Evolutionary conservation across 1,284 basidiomycete genomes (phyloP).

Genomic region (Cryptococcus amylolentus): DNA sequence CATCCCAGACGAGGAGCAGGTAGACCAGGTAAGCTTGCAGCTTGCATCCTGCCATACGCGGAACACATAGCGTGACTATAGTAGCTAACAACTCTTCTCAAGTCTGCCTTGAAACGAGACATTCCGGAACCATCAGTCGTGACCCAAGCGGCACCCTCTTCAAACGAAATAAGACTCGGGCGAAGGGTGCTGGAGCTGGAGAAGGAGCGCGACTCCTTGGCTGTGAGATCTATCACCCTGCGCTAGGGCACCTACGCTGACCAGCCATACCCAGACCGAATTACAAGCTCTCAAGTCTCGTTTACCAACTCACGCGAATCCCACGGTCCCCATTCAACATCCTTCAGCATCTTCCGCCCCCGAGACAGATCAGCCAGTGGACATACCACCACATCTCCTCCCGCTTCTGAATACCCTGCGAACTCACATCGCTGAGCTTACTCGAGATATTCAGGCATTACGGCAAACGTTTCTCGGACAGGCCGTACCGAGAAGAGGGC

Average conservation of each 20-base stretch:
- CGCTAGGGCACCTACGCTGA: background rate
- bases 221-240: slow-evolving; percentile 18
- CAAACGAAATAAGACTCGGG: slow-evolving; percentile 31
- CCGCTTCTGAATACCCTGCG: slow-evolving; percentile 33
- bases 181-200: slow-evolving; percentile 32
- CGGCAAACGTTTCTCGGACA: slow-evolving; percentile 41
- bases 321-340: slow-evolving; percentile 14
- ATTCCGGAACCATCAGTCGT: background rate
- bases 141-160: slow-evolving; percentile 16
- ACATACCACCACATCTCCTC: slow-evolving; percentile 30
- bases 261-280: slow-evolving; percentile 16
- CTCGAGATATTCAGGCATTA: slow-evolving; percentile 42
- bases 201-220: slow-evolving; percentile 29
- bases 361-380: slow-evolving; percentile 8
- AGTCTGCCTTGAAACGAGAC: too few relatives aligned
- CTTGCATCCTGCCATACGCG: too few relatives aligned
- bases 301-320: slow-evolving; percentile 7
- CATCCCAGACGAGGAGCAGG: background rate
- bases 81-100: too few relatives aligned
- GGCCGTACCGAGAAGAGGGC: slow-evolving; percentile 8
- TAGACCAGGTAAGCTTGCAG: too few relatives aligned
- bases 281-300: slow-evolving; percentile 15
- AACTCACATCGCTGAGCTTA: slow-evolving; percentile 37
- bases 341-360: background rate
- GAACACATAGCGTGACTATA: too few relatives aligned